Conservation (phyloP, 768 basidiomycete species). For the Tricholoma sp. region DNA sequence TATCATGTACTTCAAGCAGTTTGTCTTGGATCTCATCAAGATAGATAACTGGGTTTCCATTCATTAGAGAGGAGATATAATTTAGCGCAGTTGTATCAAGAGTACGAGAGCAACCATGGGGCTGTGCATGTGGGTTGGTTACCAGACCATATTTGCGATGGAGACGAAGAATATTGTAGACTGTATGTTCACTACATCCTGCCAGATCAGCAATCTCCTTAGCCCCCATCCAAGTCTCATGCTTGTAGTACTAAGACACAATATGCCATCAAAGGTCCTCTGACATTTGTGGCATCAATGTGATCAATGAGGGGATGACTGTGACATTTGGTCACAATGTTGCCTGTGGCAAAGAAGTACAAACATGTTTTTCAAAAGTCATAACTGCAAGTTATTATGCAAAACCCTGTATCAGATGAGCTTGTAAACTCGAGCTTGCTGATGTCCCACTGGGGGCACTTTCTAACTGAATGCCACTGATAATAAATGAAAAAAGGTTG, state of each 20-base stretch:
- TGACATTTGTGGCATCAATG: background rate
- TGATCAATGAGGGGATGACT: background rate
- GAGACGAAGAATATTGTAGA: background rate
- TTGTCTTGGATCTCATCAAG: constrained; percentile 27
- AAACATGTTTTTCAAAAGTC: background rate
- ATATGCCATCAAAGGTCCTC: background rate
- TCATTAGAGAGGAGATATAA: constrained; percentile 16
- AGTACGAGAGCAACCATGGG: constrained; percentile 10
- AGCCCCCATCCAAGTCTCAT: background rate
- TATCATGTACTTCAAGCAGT: constrained; percentile 14
- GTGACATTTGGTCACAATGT: background rate
- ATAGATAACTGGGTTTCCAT: constrained; percentile 22
- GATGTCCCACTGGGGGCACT: too few relatives aligned
- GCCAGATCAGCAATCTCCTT: background rate
- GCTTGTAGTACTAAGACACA: background rate
- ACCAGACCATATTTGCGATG: background rate
- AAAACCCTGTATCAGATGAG: background rate
- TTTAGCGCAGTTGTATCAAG: constrained; percentile 16
- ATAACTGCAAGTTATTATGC: background rate
- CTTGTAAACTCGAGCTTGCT: too few relatives aligned
- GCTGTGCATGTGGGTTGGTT: background rate
- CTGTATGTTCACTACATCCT: background rate
- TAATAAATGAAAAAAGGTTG: too few relatives aligned
- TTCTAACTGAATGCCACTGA: too few relatives aligned
- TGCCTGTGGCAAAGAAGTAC: background rate